Evolutionary conservation across 345 rosid species (phyloP), one percentile per base, ranked within the genome.

Genomic region (Odontarrhena argentea): DNA sequence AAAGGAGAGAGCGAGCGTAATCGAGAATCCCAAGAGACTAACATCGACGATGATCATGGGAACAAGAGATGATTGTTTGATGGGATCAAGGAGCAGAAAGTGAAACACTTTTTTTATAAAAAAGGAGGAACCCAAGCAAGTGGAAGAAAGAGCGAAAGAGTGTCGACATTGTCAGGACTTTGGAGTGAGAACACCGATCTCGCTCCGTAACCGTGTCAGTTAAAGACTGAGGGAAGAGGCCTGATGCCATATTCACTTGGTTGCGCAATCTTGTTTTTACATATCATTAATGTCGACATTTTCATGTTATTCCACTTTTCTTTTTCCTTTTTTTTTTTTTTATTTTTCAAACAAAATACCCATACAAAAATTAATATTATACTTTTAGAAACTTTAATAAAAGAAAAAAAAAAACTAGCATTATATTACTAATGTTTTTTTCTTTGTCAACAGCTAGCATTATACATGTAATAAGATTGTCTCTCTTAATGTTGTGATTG

Each of bases 31-130:
- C 53, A 47, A 46, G 46, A 18, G n/a, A 59, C 77, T 35, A 51
- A 73, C 77, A 54, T 74, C 63, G 52, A 15, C 44, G 68, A 60
- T 51, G 72, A 67, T 53, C 77, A 74, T 74, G 61, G 62, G 58
- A 66, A 3, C 52, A 58, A 65, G 49, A 59, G 67, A 4, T 1
- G 37, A 35, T 5, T 65, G 51, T 59, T 50, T 34, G 45, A 53
- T 44, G 68, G 72, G 68, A 67, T 73, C 63, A 60, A 50, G 42
- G 9, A 53, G 51, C 37, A 52, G 50, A 48, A 65, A 58, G 65
- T n/a, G 11, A 45, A 55, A 25, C 3, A 32, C 36, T 32, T 4
- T 7, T n/a, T 53, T 22, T 40, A 69, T 9, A 28, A 40, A 12
- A 35, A 11, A 14, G 25, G 50, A 15, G 13, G 47, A 63, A 47